These are phyloP conservation scores for Aspergillus puulaauensis DNA, from an alignment of 2,329 filamentous ascomycete genomes.

Conservation along the genomic window DNA sequence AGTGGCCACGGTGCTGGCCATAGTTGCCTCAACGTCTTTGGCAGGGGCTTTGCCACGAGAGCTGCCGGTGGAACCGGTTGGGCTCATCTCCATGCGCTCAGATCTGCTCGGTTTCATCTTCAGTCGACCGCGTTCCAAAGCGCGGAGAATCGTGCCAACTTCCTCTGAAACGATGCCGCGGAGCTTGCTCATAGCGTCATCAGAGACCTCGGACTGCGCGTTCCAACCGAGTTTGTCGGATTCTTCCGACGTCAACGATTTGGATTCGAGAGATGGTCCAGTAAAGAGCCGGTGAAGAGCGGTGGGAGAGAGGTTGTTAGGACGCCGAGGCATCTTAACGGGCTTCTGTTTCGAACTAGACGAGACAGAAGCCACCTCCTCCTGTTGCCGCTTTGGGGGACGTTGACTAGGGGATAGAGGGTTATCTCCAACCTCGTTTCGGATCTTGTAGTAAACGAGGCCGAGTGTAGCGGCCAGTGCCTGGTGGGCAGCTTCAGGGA, in stretches of 20 bases:
- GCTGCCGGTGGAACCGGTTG: conserved; percentile 32
- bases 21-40: conserved; percentile 22
- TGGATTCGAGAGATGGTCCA: conserved; percentile 35
- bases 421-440: conserved; percentile 40
- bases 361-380: conserved; percentile 32
- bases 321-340: conserved; percentile 35
- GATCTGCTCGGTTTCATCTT: conserved; percentile 35
- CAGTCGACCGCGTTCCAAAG: conserved; percentile 35
- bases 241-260: conserved; percentile 31
- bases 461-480: conserved; percentile 40
- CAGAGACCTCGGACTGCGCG: conserved; percentile 35
- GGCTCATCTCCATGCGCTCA: conserved; percentile 33
- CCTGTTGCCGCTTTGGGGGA: conserved; percentile 37
- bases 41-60: conserved; percentile 17
- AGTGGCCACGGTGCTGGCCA: conserved; percentile 26
- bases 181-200: conserved; percentile 39
- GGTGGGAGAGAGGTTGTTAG: conserved; percentile 31
- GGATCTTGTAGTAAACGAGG: conserved; percentile 43
- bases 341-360: conserved; percentile 35
- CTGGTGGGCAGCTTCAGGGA: conserved; percentile 41
- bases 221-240: conserved; percentile 38
- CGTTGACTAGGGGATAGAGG: conserved; percentile 26
- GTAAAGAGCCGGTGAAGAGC: conserved; percentile 31
- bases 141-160: conserved; percentile 33
- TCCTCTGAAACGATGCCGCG: conserved; percentile 38